Conservation (phyloP, 768 basidiomycete species). For the Lenzites betulinus region DNA sequence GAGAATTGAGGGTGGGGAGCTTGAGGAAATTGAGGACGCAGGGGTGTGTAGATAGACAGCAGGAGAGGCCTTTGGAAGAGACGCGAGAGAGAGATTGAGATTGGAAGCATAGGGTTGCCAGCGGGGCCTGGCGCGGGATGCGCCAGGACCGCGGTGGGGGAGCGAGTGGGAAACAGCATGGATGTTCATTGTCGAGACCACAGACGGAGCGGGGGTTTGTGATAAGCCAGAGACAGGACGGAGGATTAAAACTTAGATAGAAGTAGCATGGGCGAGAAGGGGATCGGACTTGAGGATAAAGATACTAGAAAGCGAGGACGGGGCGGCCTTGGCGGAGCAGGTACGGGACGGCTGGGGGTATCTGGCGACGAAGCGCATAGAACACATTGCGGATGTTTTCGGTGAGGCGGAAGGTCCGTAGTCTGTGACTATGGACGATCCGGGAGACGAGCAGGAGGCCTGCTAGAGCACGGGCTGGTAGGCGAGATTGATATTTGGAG, state of each 20-base stretch:
- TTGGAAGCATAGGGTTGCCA: conserved; percentile 78
- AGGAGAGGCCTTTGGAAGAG: conserved; percentile 36
- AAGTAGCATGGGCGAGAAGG: conserved; percentile 26
- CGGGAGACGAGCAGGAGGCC: conserved; percentile 25
- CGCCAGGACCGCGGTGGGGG: conserved; percentile 70
- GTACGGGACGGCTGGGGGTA: conserved; percentile 27
- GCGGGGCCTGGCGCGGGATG: conserved; percentile 64
- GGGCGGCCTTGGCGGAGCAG: neutral
- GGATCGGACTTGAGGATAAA: conserved; percentile 24
- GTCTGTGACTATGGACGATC: conserved; percentile 37
- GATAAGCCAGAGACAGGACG: conserved; percentile 16
- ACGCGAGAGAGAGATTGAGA: conserved; percentile 37
- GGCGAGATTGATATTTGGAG: neutral
- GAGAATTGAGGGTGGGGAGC: conserved; percentile 40
- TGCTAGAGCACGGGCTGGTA: conserved; percentile 20
- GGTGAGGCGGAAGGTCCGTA: conserved; percentile 29
- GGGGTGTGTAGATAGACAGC: conserved; percentile 59
- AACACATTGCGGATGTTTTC: conserved; percentile 28
- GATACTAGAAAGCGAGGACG: conserved; percentile 18
- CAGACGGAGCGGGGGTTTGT: conserved; percentile 23
- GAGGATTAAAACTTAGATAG: conserved; percentile 23
- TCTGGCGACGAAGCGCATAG: conserved; percentile 14
- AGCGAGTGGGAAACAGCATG: conserved; percentile 50
- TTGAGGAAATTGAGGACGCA: conserved; percentile 51
- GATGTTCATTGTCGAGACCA: conserved; percentile 30